Evolutionary conservation across 805 yeast species (phyloP).

Genomic region (Candida glaebosa): DNA sequence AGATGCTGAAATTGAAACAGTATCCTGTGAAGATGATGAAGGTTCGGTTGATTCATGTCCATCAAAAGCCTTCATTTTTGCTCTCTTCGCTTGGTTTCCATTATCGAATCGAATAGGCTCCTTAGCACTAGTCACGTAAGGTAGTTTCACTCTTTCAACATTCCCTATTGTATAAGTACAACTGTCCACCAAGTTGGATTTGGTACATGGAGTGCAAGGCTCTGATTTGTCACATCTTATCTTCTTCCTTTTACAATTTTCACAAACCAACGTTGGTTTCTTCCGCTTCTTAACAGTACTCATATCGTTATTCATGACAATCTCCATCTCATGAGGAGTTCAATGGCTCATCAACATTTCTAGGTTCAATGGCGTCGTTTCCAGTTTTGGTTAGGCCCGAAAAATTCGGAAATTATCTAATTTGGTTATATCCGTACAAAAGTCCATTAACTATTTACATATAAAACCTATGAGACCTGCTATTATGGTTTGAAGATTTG

Average conservation of each 20-base stretch:
- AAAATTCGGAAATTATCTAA: background rate
- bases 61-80: background rate
- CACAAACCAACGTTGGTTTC: conserved; percentile 36
- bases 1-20: conserved; percentile 5
- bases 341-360: background rate
- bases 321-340: background rate
- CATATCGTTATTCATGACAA: background rate
- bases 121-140: conserved; percentile 11
- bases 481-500: conserved; percentile 6
- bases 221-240: conserved; percentile 33
- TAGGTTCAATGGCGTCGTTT: background rate
- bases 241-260: conserved; percentile 30
- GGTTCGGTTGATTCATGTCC: background rate
- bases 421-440: background rate
- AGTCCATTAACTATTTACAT: background rate
- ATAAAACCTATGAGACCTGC: background rate
- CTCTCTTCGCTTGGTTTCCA: background rate
- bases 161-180: conserved; percentile 5
- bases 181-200: conserved; percentile 19
- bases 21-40: background rate
- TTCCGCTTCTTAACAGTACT: conserved; percentile 20
- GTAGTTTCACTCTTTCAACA: conserved; percentile 2
- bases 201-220: conserved; percentile 33
- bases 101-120: conserved; percentile 9
- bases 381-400: background rate